phyloP scores from a whole-genome alignment of 2,329 filamentous ascomycete species.

The Ophiostoma fasciatum region DNA sequence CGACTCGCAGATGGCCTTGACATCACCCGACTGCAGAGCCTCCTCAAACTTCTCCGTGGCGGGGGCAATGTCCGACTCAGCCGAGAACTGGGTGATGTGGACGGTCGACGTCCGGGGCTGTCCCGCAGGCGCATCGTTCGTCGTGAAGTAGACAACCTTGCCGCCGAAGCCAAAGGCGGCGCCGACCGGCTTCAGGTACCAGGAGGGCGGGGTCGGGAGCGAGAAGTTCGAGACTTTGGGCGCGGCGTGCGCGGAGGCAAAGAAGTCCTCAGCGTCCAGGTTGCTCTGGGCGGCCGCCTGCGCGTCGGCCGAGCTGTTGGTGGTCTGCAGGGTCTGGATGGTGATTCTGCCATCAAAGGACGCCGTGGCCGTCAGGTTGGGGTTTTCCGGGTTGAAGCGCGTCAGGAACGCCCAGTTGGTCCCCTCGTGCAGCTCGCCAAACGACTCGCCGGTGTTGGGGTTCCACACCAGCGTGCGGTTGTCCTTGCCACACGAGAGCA shows the following conservation, averaged over 20 bases:
- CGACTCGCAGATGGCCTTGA: constrained; percentile 64
- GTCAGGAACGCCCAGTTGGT: constrained; percentile 99
- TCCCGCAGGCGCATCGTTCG: constrained; percentile 41
- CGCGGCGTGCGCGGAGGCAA: constrained; percentile 81
- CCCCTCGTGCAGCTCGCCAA: constrained; percentile 89
- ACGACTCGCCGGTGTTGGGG: constrained; percentile 71
- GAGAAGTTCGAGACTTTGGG: constrained; percentile 85
- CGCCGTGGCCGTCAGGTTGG: constrained; percentile 81
- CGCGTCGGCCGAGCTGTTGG: constrained; percentile 54
- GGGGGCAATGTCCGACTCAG: constrained; percentile 71
- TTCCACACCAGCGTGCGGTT: constrained; percentile 96
- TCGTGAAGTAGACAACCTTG: constrained; percentile 65
- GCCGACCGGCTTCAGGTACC: constrained; percentile 73
- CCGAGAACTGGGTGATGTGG: constrained; percentile 72
- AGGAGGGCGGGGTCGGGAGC: constrained; percentile 70
- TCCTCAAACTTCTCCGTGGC: constrained; percentile 79
- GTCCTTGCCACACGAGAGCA: constrained; percentile 92
- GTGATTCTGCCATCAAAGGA: constrained; percentile 96
- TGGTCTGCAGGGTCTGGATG: constrained; percentile 87
- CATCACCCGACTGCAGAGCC: constrained; percentile 61
- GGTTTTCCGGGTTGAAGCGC: constrained; percentile 85
- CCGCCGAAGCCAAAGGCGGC: constrained; percentile 93
- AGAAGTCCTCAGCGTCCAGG: constrained; percentile 89
- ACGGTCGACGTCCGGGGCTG: constrained; percentile 61
- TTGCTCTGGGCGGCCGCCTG: constrained; percentile 52